A percentile compares a stretch with the other conserved stretches of the same genome.
Evolutionary conservation across 1,139 yeast genomes (phyloP).

Genomic region (Taphrina communis): DNA sequence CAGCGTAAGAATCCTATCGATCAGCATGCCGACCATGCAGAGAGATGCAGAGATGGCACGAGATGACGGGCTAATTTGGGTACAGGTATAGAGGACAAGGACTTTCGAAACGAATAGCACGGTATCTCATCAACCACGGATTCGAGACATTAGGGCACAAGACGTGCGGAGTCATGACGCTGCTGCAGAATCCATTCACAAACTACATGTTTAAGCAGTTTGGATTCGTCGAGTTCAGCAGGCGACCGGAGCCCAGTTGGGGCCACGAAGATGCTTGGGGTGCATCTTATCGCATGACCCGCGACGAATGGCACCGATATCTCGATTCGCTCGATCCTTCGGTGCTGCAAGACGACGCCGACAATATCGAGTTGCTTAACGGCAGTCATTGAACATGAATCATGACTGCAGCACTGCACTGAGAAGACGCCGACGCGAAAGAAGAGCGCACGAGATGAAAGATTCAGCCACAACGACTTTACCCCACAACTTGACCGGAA

Average conservation of each 20-base stretch:
- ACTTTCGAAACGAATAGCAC: conserved; percentile 7
- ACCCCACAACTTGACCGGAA: conserved; percentile 1
- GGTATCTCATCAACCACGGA: neutral
- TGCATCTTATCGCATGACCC: conserved; percentile 15
- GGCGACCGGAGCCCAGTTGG: conserved; percentile 25
- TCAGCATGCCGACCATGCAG: neutral
- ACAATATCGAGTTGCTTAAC: neutral
- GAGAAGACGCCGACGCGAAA: too few relatives aligned
- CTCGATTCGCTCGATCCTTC: neutral
- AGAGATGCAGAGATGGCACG: too few relatives aligned
- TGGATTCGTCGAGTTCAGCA: conserved; percentile 14
- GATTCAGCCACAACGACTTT: neutral
- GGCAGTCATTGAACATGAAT: neutral
- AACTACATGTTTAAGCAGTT: conserved; percentile 21
- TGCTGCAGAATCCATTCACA: conserved; percentile 16
- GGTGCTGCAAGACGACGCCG: neutral
- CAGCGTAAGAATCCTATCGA: neutral
- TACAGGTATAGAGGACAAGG: conserved; percentile 11
- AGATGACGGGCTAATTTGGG: neutral
- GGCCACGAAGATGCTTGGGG: neutral
- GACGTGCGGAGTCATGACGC: conserved; percentile 14
- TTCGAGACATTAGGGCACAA: neutral
- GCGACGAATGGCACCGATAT: conserved; percentile 3
- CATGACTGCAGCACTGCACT: too few relatives aligned
- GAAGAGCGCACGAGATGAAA: too few relatives aligned